Base-by-base conservation (phyloP, 805 yeast genomes). In the Myxozyma vanderwaltii region DNA sequence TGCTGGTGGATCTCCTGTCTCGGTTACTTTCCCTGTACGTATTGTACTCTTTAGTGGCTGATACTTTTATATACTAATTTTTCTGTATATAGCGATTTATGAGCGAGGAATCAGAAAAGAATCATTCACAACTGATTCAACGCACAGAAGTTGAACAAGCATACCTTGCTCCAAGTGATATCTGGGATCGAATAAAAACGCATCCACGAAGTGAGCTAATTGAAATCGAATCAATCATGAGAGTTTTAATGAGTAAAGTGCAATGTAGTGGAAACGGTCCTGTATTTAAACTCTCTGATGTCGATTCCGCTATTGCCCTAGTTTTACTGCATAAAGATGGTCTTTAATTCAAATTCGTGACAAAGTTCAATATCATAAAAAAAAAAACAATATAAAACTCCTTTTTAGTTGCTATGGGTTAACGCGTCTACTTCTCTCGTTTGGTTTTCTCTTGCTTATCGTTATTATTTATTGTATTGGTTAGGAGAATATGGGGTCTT, bases 231-330 rank as follows among this genome's bases (percentile, higher is more conserved):
- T n/a, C n/a, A 21, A 27, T 60, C 12, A 21, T 51, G 44, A 43
- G 36, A 27, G 23, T 38, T 17, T 8, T 60, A 19, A 52, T 43
- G 53, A n/a, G 21, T 10, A 54, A 50, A 38, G 63, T 41, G 4
- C 39, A 33, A 23, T 60, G 63, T 41, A 29, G 58, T 13, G 63
- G 58, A 6, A 36, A 51, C n/a, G 63, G 63, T 12, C 63, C 58
- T 8, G 56, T 60, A 5, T 56, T 60, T 36, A 24, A n/a, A 6
- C 12, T 26, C 12, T 5, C 24, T 2, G 63, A 60, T 29, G 60
- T 60, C 26, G 63, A 60, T 15, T 33, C 27, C 5, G 63, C 56
- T 5, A 54, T 59, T 8, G 49, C 56, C 13, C 36, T 13, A 17
- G 49, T 38, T 23, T 26, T 53, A 24, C 13, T 43, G 27, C 39